Percentiles rank a stretch among this genome's conserved stretches.
phyloP scores from a whole-genome alignment of 2,329 filamentous ascomycete species.

The Didymella keratinophila region DNA sequence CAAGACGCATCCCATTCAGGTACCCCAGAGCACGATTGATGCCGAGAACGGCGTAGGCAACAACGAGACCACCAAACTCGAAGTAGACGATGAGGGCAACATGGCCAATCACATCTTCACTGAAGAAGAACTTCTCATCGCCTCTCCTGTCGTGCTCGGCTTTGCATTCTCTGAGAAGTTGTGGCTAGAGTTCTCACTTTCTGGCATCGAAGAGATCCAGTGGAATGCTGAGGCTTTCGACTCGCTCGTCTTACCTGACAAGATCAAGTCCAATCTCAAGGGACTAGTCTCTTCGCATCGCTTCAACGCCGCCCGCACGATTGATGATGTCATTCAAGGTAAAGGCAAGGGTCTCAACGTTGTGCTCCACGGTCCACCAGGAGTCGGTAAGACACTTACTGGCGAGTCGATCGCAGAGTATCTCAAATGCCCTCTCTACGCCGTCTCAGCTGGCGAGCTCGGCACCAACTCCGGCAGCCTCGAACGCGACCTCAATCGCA shows the following conservation, averaged over 20 bases:
- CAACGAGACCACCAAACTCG: constrained; percentile 51
- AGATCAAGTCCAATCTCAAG: constrained; percentile 72
- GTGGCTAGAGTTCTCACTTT: constrained; percentile 88
- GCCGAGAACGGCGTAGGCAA: constrained; percentile 61
- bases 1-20: constrained; percentile 59
- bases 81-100: constrained; percentile 54
- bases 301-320: constrained; percentile 79
- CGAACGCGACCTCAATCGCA: constrained; percentile 80
- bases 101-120: constrained; percentile 65
- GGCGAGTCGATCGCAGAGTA: constrained; percentile 87
- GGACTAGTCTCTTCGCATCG: constrained; percentile 86
- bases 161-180: constrained; percentile 89
- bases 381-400: constrained; percentile 88
- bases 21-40: constrained; percentile 53
- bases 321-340: constrained; percentile 75
- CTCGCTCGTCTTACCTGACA: constrained; percentile 74
- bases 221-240: constrained; percentile 88
- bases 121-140: constrained; percentile 84
- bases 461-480: constrained; percentile 76
- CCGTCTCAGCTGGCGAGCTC: constrained; percentile 82
- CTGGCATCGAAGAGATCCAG: constrained; percentile 77
- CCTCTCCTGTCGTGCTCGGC: constrained; percentile 83
- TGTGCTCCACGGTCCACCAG: constrained; percentile 79
- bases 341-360: constrained; percentile 86
- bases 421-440: constrained; percentile 81